Evolutionary conservation across 140 eudicot species (phyloP), one percentile per base, ranked within the genome.

Genomic region (Anethum foeniculum): DNA sequence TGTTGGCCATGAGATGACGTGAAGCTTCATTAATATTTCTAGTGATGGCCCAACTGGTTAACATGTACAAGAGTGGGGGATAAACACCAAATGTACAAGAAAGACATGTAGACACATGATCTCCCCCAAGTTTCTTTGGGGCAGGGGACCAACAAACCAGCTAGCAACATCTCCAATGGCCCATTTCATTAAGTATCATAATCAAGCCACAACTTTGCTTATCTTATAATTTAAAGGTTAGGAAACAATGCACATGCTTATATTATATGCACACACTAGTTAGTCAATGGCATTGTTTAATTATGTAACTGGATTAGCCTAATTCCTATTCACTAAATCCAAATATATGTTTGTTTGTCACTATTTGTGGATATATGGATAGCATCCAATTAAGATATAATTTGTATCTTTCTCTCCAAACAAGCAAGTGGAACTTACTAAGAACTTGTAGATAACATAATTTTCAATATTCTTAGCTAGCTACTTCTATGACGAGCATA

Each of bases 141-240:
- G 73, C 68, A 80, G 49, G 85, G 89, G 86, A 81, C 79, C 85
- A 82, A 83, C 76, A 75, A 88, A 85, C 75, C 89, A 88, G 87
- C 87, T 85, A 79, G 85, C 80, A 78, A 58, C 81, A 79, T 87
- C 75, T 85, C 81, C 76, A 79, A 83, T 85, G 87, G 88, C 81
- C 72, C 84, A 68, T 71, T 71, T 38, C 79, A 79, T 69, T 64
- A 83, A 83, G 85, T 83, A 79, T 88, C 84, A 23, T 81, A 81
- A 80, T 81, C 87, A 85, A 81, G 65, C 25, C 73, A 76, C 39
- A 83, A 46, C 52, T 56, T 58, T 79, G 44, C 41, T 71, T 74
- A 41, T 62, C 85, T 79, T 47, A 71, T 23, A 14, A 23, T 56
- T 27, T 49, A 27, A 43, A 38, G 47, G 54, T 82, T 58, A 67